Conservation (phyloP, 2,329 filamentous ascomycete genomes). For the Paecilomyces formosus region DNA sequence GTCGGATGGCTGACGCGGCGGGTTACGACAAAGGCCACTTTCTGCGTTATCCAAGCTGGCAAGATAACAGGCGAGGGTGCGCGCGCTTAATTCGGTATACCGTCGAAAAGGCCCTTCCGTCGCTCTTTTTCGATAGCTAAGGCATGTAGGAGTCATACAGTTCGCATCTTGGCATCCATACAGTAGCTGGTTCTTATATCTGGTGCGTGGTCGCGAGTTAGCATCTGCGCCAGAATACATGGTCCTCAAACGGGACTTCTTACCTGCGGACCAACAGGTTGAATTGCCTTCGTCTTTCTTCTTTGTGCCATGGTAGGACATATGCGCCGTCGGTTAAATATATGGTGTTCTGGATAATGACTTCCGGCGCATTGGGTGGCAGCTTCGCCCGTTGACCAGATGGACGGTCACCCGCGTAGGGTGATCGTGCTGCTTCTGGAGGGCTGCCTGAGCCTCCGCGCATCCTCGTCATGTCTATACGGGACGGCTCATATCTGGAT, state of each 20-base stretch:
- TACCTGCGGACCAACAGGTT: slow-evolving; percentile 63
- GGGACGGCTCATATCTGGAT: slow-evolving; percentile 18
- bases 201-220: slow-evolving; percentile 25
- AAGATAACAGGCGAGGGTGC: slow-evolving; percentile 71
- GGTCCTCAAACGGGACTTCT: slow-evolving; percentile 14
- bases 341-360: slow-evolving; percentile 32
- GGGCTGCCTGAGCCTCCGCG: slow-evolving; percentile 31
- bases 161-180: slow-evolving; percentile 64
- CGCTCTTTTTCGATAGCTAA: slow-evolving; percentile 65
- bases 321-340: slow-evolving; percentile 28
- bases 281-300: slow-evolving; percentile 33
- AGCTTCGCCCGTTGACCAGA: slow-evolving; percentile 29
- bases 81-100: slow-evolving; percentile 74
- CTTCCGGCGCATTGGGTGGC: slow-evolving; percentile 32
- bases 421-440: slow-evolving; percentile 17
- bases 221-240: slow-evolving; percentile 3
- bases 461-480: slow-evolving; percentile 33
- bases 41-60: slow-evolving; percentile 74
- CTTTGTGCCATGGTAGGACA: slow-evolving; percentile 31
- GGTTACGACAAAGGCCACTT: slow-evolving; percentile 56
- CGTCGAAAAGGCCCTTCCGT: slow-evolving; percentile 64
- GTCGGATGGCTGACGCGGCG: slow-evolving; percentile 20
- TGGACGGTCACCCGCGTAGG: slow-evolving; percentile 18
- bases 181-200: slow-evolving; percentile 74
- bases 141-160: slow-evolving; percentile 71